phyloP scores from a whole-genome alignment of 106 monocot genomes.

The Acanthochlamys bracteata region DNA sequence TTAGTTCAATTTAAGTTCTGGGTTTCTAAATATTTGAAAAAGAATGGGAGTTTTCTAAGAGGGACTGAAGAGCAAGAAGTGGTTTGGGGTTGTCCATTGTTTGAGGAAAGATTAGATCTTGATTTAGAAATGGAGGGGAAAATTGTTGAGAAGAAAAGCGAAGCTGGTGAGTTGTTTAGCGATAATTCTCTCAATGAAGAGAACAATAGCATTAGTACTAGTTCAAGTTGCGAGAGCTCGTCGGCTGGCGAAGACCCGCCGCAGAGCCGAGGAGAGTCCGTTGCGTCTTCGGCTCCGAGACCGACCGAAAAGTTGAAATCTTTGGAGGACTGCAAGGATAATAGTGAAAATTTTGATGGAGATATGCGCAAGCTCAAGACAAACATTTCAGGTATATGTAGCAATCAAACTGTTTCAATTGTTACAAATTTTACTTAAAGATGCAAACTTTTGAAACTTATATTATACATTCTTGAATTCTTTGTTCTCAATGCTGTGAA shows the following conservation, averaged over 20 bases:
- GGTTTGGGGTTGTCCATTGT: conserved; percentile 18
- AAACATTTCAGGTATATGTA: conserved; percentile 20
- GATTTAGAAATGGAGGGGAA: conserved; percentile 18
- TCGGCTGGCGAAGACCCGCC: conserved; percentile 10
- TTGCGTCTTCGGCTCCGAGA: conserved; percentile 4
- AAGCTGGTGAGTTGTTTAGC: conserved; percentile 17
- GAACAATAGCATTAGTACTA: conserved; percentile 11
- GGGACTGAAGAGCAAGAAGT: background rate
- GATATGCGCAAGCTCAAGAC: conserved; percentile 17
- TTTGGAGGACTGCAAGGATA: conserved; percentile 4
- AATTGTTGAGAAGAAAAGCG: background rate
- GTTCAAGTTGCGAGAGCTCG: conserved; percentile 23
- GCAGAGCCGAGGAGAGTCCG: background rate
- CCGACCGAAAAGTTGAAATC: background rate
- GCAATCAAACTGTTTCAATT: background rate
- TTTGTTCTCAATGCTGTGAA: background rate
- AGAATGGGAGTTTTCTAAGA: background rate
- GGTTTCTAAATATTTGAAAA: conserved; percentile 6
- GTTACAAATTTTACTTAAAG: background rate
- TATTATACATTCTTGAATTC: background rate
- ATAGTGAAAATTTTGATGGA: conserved; percentile 4
- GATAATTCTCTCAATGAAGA: conserved; percentile 32
- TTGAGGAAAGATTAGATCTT: conserved; percentile 9
- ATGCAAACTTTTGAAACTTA: background rate
- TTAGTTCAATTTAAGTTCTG: conserved; percentile 5